Base-by-base conservation (phyloP, 345 rosid genomes). In the Eucalyptus pumila region DNA sequence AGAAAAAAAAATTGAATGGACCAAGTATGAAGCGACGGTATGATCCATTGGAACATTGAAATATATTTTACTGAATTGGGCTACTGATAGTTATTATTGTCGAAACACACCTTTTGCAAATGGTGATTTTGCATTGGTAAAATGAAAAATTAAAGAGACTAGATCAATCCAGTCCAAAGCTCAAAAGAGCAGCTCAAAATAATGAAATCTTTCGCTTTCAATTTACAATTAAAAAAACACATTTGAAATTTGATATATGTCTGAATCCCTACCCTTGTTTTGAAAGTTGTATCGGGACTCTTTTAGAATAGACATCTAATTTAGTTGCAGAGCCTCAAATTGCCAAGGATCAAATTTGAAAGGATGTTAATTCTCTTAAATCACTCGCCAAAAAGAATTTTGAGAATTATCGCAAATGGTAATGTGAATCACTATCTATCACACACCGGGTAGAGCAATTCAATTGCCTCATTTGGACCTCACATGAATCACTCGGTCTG, bases 121-220 rank as follows among this genome's bases (percentile, higher is more conserved):
- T 32, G 80, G 80, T 69, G 24, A 16, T 34, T 32, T 69, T 32
- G 42, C 37, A 32, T 67, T 8, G 23, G 80, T 9, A 67, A 67
- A 32, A 16, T 30, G 72, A 16, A 32, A 67, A 32, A 67, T 32
- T 67, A 32, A 67, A 67, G 11, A 67, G 42, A 67, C 44, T 17
- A 69, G 4, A 1, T 34, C 24, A 21, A 17, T 69, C 24, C 7
- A 7, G 13, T 69, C 2, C 1, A 4, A 34, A 69, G 0, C 13
- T 34, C 24, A 17, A 34, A 34, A 69, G 80, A 72, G 8, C 2
- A 2, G 44, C 81, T 34, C 2, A 8, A 69, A 69, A 34, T 72
- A 34, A 37, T 34, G 7, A 34, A 5, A 3, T 37, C 14, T 72
- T 34, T 72, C 2, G 14, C 13, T 34, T 72, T 34, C 8, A 37